Evolutionary conservation across 1,284 basidiomycete species (phyloP), one percentile per base, ranked within the genome.

Genomic region (Tilletia setariae): DNA sequence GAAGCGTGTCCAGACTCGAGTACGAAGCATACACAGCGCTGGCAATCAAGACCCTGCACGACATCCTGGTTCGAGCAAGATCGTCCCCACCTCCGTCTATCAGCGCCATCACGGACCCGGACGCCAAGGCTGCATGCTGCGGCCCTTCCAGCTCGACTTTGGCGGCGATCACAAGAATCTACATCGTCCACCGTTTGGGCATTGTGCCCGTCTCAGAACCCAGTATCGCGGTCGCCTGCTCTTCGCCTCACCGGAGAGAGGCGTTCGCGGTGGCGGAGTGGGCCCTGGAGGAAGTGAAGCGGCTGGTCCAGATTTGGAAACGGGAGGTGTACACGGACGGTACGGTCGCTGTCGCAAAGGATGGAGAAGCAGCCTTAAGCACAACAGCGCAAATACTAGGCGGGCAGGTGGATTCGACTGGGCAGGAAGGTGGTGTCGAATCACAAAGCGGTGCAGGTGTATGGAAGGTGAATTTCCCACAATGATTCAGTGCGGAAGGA

Each of bases 231-330:
- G 89, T 94, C 68, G 91, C 90, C 1, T 91, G 92, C 7, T 91
- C 91, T 11, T 89, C 90, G n/a, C 90, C 91, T 23, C 92, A 93
- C 83, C 86, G 92, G 30, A 89, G 88, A 74, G 90, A 91, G 78
- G 89, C 91, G 1, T 93, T 93, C 79, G 83, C 86, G 63, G 89
- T 89, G 15, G 92, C 91, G 78, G 92, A 93, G 82, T 88, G 85
- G 79, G 87, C 93, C 70, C 85, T 94, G 21, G 93, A 95, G 82
- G 87, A 90, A 68, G 88, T 94, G 68, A 95, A 95, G 84, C 84
- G 84, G 70, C 89, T 88, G 74, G 91, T 87, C 42, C 91, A 91
- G 80, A 90, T 94, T 73, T 94, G 93, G 92, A 94, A 94, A 84
- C 84, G 89, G 76, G 93, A 94, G 80, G 90, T 88, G 76, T 93